phyloP scores from a whole-genome alignment of 2,329 filamentous ascomycete genomes.

The Chaetomium sp. region DNA sequence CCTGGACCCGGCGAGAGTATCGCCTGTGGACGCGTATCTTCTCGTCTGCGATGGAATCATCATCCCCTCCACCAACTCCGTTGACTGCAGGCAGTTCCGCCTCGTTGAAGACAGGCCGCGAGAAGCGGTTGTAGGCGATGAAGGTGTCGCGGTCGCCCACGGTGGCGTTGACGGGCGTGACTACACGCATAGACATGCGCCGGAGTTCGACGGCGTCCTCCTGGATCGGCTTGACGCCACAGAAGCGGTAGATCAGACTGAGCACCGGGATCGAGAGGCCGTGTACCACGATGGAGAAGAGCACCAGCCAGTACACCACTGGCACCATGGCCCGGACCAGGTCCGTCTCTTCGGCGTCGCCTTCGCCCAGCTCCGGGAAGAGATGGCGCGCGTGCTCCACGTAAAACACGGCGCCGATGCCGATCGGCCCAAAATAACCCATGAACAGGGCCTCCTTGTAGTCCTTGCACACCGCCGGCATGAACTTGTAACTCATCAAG shows the following conservation, averaged over 20 bases:
- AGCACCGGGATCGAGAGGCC: slow-evolving; percentile 52
- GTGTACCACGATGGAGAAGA: slow-evolving; percentile 50
- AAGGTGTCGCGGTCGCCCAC: slow-evolving; percentile 44
- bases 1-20: neutral
- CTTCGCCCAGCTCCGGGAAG: slow-evolving; percentile 43
- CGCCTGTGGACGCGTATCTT: neutral
- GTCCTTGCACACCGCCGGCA: slow-evolving; percentile 54
- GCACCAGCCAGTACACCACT: slow-evolving; percentile 47
- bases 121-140: slow-evolving; percentile 54
- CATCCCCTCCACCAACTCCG: neutral
- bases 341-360: slow-evolving; percentile 41
- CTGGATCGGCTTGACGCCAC: slow-evolving; percentile 46
- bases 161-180: slow-evolving; percentile 46
- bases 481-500: slow-evolving; percentile 55
- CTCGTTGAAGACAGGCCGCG: slow-evolving; percentile 39
- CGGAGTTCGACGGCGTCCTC: slow-evolving; percentile 47
- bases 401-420: slow-evolving; percentile 76
- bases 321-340: slow-evolving; percentile 44
- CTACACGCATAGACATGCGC: slow-evolving; percentile 42
- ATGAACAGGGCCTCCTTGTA: slow-evolving; percentile 63
- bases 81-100: slow-evolving; percentile 16
- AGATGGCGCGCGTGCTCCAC: slow-evolving; percentile 53
- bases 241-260: slow-evolving; percentile 44
- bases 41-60: neutral
- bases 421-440: slow-evolving; percentile 75